phyloP scores from a whole-genome alignment of 2,329 filamentous ascomycete genomes.

The Colletotrichum tofieldiae region DNA sequence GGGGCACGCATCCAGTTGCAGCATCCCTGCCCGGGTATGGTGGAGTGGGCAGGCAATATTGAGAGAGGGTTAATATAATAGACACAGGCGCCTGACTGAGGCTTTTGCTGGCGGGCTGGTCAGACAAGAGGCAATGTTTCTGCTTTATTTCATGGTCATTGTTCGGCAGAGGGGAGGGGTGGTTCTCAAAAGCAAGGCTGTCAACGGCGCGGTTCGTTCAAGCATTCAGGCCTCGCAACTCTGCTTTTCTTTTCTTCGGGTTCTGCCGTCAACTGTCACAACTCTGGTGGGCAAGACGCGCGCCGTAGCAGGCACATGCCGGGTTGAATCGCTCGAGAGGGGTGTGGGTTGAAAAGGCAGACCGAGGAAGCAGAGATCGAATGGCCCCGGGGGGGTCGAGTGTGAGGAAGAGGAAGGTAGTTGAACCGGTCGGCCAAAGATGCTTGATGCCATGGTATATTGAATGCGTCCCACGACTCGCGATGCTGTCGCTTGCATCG shows the following conservation, averaged over 20 bases:
- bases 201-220: slow-evolving; percentile 35
- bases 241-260: slow-evolving; percentile 26
- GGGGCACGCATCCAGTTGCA: slow-evolving; percentile 41
- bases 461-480: slow-evolving; percentile 39
- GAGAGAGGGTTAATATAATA: slow-evolving; percentile 43
- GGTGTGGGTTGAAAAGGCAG: slow-evolving; percentile 12
- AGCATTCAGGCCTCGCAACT: slow-evolving; percentile 29
- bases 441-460: slow-evolving; percentile 25
- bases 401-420: slow-evolving; percentile 37
- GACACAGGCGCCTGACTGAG: slow-evolving; percentile 43
- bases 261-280: slow-evolving; percentile 38
- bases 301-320: slow-evolving; percentile 28
- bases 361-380: slow-evolving; percentile 9
- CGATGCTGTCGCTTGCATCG: slow-evolving; percentile 36
- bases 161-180: slow-evolving; percentile 20
- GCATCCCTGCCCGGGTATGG: slow-evolving; percentile 41
- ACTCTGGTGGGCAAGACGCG: slow-evolving; percentile 33
- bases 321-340: slow-evolving; percentile 16
- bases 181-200: slow-evolving; percentile 30
- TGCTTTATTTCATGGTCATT: not conserved
- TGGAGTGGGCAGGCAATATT: slow-evolving; percentile 42
- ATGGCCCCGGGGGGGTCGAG: not conserved
- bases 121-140: slow-evolving; percentile 36
- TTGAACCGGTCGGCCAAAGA: slow-evolving; percentile 22
- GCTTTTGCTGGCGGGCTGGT: slow-evolving; percentile 38